A percentile compares a stretch with the other conserved stretches of the same genome.
phyloP scores from a whole-genome alignment of 768 basidiomycete species.

The Cystofilobasidium bisporidii region DNA sequence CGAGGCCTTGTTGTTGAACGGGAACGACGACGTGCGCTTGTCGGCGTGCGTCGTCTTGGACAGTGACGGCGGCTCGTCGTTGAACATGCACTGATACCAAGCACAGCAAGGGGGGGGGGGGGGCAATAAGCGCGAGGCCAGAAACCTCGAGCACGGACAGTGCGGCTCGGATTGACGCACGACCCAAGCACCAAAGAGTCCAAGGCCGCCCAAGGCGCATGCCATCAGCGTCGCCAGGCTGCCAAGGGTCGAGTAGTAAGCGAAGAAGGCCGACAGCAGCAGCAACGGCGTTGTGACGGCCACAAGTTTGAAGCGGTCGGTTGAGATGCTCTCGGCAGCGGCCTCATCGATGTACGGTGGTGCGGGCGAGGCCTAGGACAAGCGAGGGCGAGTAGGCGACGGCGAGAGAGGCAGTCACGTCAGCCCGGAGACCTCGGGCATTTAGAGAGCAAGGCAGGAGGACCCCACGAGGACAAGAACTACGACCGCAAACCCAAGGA shows the following conservation, averaged over 20 bases:
- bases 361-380: neutral
- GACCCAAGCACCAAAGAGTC: conserved; percentile 16
- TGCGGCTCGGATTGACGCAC: conserved; percentile 13
- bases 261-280: conserved; percentile 12
- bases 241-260: conserved; percentile 2
- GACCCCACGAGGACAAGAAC: neutral
- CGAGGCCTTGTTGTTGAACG: conserved; percentile 17
- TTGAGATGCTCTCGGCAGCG: neutral
- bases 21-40: conserved; percentile 25
- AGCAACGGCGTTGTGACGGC: conserved; percentile 10
- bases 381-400: no score
- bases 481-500: neutral
- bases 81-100: conserved; percentile 20
- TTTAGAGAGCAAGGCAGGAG: neutral
- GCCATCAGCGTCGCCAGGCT: neutral
- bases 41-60: conserved; percentile 22
- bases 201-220: conserved; percentile 3
- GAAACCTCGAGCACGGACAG: no score
- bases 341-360: neutral
- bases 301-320: neutral
- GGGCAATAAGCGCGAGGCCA: no score
- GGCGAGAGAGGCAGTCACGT: neutral
- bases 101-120: no score
- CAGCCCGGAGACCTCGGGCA: neutral
- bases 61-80: conserved; percentile 13